Evolutionary conservation across 441 rosid species (phyloP).

Genomic region (Euphorbia schlechtendalii): DNA sequence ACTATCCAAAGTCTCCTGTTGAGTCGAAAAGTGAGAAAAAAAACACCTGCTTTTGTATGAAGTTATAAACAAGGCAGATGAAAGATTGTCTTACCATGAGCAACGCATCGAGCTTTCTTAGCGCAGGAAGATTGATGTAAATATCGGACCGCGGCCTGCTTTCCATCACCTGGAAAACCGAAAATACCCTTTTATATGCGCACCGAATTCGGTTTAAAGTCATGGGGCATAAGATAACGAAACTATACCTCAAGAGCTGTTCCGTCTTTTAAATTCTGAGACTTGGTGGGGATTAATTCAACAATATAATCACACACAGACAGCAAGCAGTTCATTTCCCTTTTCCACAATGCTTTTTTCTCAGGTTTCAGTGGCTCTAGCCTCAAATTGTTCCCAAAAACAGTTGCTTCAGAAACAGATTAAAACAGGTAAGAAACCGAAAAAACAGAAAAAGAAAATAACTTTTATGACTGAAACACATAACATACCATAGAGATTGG

Average conservation of each 20-base stretch:
- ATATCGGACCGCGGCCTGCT: slow-evolving; percentile 82
- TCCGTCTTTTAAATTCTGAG: slow-evolving; percentile 81
- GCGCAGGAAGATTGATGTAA: slow-evolving; percentile 77
- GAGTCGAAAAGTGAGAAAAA: no score
- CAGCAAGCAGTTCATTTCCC: slow-evolving; percentile 94
- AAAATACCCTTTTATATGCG: slow-evolving; percentile 1
- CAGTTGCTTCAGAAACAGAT: slow-evolving; percentile 45
- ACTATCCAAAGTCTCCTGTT: slow-evolving; percentile 81
- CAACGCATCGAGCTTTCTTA: slow-evolving; percentile 86
- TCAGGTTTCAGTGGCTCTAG: slow-evolving; percentile 72
- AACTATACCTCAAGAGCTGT: slow-evolving; percentile 63
- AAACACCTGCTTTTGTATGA: no score
- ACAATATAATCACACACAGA: slow-evolving; percentile 90
- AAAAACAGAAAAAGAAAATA: no score
- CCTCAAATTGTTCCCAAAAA: slow-evolving; percentile 88
- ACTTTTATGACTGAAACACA: background rate
- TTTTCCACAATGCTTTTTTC: slow-evolving; percentile 84
- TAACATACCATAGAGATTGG: slow-evolving; percentile 97
- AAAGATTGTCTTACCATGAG: slow-evolving; percentile 56
- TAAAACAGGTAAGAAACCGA: background rate
- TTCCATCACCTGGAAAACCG: slow-evolving; percentile 69
- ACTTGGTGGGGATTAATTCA: slow-evolving; percentile 70
- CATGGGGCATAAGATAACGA: background rate
- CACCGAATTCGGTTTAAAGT: background rate
- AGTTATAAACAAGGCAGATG: slow-evolving; percentile 12